Evolutionary conservation across 202 grass and related monocot genomes (phyloP), one percentile per base, ranked within the genome.

Genomic region (Elaeis oleifera): DNA sequence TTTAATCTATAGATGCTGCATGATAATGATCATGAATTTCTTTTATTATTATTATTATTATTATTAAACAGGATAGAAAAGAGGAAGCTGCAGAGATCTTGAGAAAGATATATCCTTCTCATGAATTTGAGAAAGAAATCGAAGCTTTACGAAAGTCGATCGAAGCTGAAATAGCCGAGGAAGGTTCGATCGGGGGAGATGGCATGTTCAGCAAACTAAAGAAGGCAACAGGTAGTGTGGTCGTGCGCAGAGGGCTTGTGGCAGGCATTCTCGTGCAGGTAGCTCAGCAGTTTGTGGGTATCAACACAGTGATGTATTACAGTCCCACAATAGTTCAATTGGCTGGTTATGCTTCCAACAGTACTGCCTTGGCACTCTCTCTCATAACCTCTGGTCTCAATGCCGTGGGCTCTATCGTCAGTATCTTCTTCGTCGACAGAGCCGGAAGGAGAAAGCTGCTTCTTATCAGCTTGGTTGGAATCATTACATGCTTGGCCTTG

Each of bases 261-360:
- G 92, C 92, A 27, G 92, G 92, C 74, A 58, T 97, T 53, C 58
- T 84, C 26, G 86, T 75, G 49, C 92, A 97, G 80, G 84, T 97
- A 6, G 88, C 88, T 11, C 92, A 97, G 63, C 92, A 97, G 58
- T 89, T 97, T 61, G 92, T 92, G 0, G 92, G 92, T 26, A 97
- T 97, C 71, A 97, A 97, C 29, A 91, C 92, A 14, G 92, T 97
- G 21, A 96, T 96, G 92, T 96, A 96, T 76, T 96, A 96, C 76
- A 96, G 92, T 51, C 92, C 92, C 51, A 97, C 92, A 53, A 91
- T 97, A 60, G 87, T 97, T 59, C 92, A 91, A 75, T 75, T 91
- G 18, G 92, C 87, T 5, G 92, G 87, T 17, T 97, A 79, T 17
- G 87, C 92, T 27, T 91, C 92, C 23, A 97, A 97, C 58, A 72